phyloP scores from a whole-genome alignment of 176 grass and related monocot species.

The Stipa capillata region DNA sequence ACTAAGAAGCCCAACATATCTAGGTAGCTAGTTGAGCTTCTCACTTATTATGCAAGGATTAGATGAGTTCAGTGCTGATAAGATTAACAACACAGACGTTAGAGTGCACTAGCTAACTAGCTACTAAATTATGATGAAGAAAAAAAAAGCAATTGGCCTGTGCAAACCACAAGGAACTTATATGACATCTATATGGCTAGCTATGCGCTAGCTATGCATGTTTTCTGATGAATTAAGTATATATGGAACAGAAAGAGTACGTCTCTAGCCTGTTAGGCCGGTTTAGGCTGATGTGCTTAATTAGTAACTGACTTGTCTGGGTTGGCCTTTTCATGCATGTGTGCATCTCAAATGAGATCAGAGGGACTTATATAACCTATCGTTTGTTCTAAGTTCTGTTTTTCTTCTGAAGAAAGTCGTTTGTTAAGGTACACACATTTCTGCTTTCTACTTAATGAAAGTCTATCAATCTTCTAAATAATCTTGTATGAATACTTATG shows the following conservation, averaged over 20 bases:
- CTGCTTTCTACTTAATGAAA: background rate
- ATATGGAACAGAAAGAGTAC: background rate
- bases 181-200: background rate
- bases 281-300: background rate
- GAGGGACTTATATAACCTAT: background rate
- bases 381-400: too few relatives aligned
- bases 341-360: background rate
- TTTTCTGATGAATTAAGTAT: background rate
- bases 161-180: background rate
- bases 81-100: background rate
- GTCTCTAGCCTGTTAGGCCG: background rate
- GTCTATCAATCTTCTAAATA: background rate
- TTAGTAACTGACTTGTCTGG: background rate
- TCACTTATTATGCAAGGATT: too few relatives aligned
- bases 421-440: background rate
- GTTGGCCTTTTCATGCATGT: background rate
- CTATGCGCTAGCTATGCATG: too few relatives aligned
- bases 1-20: background rate
- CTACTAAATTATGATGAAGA: background rate
- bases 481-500: background rate
- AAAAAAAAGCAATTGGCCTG: background rate
- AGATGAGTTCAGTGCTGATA: background rate
- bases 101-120: background rate
- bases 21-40: background rate
- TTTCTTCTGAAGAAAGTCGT: too few relatives aligned